Evolutionary conservation across 495 filamentous ascomycete species (phyloP), one percentile per base, ranked within the genome.

Genomic region (Lichenothelia convexa): DNA sequence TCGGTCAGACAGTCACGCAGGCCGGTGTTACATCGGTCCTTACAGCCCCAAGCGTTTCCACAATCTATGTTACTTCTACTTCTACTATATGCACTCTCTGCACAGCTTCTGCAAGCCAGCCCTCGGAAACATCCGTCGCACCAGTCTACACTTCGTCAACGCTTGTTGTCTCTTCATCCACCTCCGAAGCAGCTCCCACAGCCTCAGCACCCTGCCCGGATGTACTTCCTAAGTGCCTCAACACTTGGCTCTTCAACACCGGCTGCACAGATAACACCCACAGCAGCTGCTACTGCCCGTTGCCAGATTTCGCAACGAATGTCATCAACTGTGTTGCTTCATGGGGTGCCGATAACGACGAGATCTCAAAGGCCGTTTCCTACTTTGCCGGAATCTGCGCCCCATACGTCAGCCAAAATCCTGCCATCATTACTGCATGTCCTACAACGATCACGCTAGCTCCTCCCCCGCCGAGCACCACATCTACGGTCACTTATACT

Each of bases 341-440:
- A 42, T 78, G 83, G 67, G 75, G 78, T 41, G 61, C 65, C 42
- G 68, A 70, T 32, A 59, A 75, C 34, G 50, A 55, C n/a, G 70
- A 83, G 51, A 63, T 85, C 45, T 62, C 72, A 35, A 57, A 69
- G 40, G 83, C 80, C 36, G 64, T 89, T 36, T 68, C 71, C 46
- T 93, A 80, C 71, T 78, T 94, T 64, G 73, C 81, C 48, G 89
- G 87, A 53, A 79, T 95, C 58, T 95, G 87, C 62, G 82, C 80
- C 23, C 56, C 67, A 21, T 76, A 73, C 55, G 67, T 84, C 15
- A 60, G 66, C 29, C 39, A 63, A 43, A 93, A 93, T 70, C 89
- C 89, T 2, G 86, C 68, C 36, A 80, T 95, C 50, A 68, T 82
- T 49, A 89, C 81, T 39, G 72, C 60, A 27, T 65, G 78, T 37